These are phyloP conservation scores for Buddleja alternifolia DNA, from an alignment of 257 asterid genomes.

Conservation along the genomic window DNA sequence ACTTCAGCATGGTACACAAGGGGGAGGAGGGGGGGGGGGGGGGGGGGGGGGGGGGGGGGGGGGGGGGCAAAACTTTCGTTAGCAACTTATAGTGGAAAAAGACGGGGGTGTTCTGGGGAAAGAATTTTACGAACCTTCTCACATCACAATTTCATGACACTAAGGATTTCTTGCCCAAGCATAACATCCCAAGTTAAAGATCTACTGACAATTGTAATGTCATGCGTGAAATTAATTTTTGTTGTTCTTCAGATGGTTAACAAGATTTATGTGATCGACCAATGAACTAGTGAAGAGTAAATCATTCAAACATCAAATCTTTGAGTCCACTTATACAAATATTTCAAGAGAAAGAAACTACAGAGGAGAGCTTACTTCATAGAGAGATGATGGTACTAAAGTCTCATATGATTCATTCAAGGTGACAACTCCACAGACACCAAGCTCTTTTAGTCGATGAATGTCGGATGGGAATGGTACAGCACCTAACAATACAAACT, in stretches of 20 bases:
- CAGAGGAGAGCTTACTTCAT: slow-evolving; percentile 40
- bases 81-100: not conserved
- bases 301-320: not conserved
- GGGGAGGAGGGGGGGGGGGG: not conserved
- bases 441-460: slow-evolving; percentile 47
- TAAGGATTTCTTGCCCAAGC: not conserved
- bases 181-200: not conserved
- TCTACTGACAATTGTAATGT: not conserved
- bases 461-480: slow-evolving; percentile 68
- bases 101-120: too few relatives aligned
- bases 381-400: slow-evolving; percentile 53
- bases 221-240: not conserved
- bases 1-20: not conserved
- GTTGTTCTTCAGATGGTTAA: not conserved
- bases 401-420: slow-evolving; percentile 69
- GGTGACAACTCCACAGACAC: slow-evolving; percentile 59
- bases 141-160: not conserved
- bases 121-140: not conserved
- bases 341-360: not conserved
- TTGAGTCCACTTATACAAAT: not conserved
- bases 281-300: not conserved
- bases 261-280: not conserved
- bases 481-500: slow-evolving; percentile 70
- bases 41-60: not conserved
- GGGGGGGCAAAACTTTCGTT: not conserved